Evolutionary conservation across 176 grass and related monocot species (phyloP).

Genomic region (Alopecurus myosuroides): DNA sequence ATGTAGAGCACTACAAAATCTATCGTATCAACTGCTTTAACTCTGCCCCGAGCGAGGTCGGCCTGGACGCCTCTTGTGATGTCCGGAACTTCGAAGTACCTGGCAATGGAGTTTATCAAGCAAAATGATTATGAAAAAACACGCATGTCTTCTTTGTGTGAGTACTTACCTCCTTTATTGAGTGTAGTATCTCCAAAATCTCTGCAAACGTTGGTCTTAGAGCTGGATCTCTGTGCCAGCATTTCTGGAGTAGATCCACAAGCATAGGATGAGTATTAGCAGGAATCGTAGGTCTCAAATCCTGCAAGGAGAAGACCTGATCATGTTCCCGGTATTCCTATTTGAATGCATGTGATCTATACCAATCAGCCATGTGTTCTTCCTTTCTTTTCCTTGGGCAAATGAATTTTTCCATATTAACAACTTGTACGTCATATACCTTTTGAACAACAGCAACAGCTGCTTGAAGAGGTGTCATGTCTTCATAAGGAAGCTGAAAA

Average conservation of each 20-base stretch:
- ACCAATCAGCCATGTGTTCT: not conserved
- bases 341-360: not conserved
- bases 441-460: slow-evolving; percentile 84
- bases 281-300: slow-evolving; percentile 50
- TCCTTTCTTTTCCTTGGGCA: not conserved
- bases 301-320: slow-evolving; percentile 14
- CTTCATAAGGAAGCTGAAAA: slow-evolving; percentile 76
- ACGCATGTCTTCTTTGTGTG: not conserved
- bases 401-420: not conserved
- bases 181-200: slow-evolving; percentile 54
- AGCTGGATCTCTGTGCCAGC: slow-evolving; percentile 76
- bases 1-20: slow-evolving; percentile 6
- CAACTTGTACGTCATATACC: slow-evolving; percentile 15
- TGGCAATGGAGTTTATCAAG: not conserved
- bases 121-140: not conserved
- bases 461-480: slow-evolving; percentile 81
- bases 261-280: slow-evolving; percentile 60
- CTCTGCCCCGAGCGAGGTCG: slow-evolving; percentile 14
- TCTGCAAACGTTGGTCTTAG: slow-evolving; percentile 74
- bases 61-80: slow-evolving; percentile 20
- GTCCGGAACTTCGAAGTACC: slow-evolving; percentile 7
- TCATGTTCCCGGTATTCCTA: not conserved
- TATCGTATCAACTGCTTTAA: slow-evolving; percentile 1
- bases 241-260: slow-evolving; percentile 51
- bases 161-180: slow-evolving; percentile 51